A percentile compares a stretch with the other conserved stretches of the same genome.
Evolutionary conservation across 2,329 filamentous ascomycete species (phyloP).

Genomic region (Ceratocystis variospora): DNA sequence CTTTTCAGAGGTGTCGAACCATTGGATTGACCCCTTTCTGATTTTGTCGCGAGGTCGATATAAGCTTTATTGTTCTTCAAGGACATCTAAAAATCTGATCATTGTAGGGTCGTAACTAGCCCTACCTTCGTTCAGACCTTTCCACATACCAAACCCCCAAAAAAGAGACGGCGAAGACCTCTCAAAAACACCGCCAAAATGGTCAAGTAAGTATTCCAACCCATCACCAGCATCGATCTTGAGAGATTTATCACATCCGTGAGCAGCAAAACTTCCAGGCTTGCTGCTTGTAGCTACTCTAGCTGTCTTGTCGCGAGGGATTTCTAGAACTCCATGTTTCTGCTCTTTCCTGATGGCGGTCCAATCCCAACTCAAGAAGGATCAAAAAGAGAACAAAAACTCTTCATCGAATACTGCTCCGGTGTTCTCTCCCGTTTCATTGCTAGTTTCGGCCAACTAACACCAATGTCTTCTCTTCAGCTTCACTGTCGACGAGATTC

Average conservation of each 20-base stretch:
- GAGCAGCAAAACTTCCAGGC: not conserved
- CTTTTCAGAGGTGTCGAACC: slow-evolving; percentile 18
- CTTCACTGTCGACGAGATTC: slow-evolving; percentile 97
- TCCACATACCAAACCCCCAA: slow-evolving; percentile 23
- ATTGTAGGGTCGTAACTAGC: slow-evolving; percentile 28
- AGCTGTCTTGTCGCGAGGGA: not conserved
- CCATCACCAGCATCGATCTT: not conserved
- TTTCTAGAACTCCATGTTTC: not conserved
- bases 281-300: not conserved
- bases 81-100: slow-evolving; percentile 10
- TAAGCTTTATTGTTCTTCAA: slow-evolving; percentile 13
- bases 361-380: not conserved
- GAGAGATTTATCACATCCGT: not conserved
- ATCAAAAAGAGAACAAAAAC: slow-evolving; percentile 8
- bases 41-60: slow-evolving; percentile 13
- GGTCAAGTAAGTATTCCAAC: slow-evolving; percentile 76
- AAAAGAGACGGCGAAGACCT: slow-evolving; percentile 16
- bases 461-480: slow-evolving; percentile 38
- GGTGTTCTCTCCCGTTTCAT: slow-evolving; percentile 25
- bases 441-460: slow-evolving; percentile 29
- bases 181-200: slow-evolving; percentile 75
- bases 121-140: slow-evolving; percentile 30
- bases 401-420: not conserved
- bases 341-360: not conserved
- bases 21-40: slow-evolving; percentile 18